Percentiles rank a stretch among this genome's conserved stretches.
Evolutionary conservation across 164 flowering plant species (phyloP).

Genomic region (Dillenia suffruticosa): DNA sequence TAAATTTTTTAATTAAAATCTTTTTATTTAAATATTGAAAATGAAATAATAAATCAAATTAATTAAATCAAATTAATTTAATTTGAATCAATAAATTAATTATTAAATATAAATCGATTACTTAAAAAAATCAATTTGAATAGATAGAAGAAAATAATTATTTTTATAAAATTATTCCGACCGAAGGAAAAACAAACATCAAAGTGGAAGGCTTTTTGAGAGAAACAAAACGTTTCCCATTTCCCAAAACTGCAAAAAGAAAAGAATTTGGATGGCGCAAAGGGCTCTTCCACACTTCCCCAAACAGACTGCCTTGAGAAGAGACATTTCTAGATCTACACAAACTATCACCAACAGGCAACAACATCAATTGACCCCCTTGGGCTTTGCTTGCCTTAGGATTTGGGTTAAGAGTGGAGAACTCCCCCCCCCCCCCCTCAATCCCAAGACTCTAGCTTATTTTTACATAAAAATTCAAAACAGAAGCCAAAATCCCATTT

Average conservation of each 20-base stretch:
- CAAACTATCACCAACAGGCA: constrained; percentile 33
- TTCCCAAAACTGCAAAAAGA: constrained; percentile 37
- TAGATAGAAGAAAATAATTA: too few relatives aligned
- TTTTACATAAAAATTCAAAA: neutral
- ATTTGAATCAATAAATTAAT: neutral
- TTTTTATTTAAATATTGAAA: too few relatives aligned
- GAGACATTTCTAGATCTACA: constrained; percentile 57
- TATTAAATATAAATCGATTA: constrained; percentile 3
- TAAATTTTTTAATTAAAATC: too few relatives aligned
- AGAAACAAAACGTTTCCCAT: constrained; percentile 26
- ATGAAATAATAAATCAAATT: too few relatives aligned
- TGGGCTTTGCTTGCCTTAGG: constrained; percentile 28
- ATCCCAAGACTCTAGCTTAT: constrained; percentile 41
- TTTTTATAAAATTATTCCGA: neutral
- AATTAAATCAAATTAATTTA: too few relatives aligned
- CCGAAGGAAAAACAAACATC: neutral
- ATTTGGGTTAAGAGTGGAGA: constrained; percentile 22
- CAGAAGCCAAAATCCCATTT: neutral
- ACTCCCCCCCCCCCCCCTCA: constrained; percentile 40
- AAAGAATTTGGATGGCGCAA: constrained; percentile 27
- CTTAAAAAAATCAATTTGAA: neutral
- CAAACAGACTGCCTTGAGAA: constrained; percentile 38
- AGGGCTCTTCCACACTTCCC: constrained; percentile 31
- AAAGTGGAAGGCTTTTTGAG: constrained; percentile 11
- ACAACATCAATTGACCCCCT: neutral